Evolutionary conservation across 2,329 filamentous ascomycete genomes (phyloP), one percentile per base, ranked within the genome.

Genomic region (Neopestalotiopsis rosae): DNA sequence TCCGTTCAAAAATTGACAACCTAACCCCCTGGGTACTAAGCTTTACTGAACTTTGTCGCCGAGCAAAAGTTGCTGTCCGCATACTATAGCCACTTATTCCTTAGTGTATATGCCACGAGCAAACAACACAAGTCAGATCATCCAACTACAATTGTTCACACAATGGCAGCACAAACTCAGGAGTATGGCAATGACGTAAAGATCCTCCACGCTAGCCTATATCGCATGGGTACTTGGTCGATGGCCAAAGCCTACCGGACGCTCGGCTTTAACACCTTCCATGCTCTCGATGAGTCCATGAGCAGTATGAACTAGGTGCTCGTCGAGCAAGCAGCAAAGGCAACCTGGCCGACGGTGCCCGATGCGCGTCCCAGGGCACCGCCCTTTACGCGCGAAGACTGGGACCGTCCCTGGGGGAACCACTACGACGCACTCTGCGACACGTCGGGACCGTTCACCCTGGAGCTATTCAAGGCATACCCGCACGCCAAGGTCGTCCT

Each of bases 401-500:
- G 57, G 57, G 57, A 59, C 24, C 10, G 24, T 2, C 57, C 34
- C 17, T 59, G 57, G 57, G 28, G 57, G 69, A 65, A 67, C 68
- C 70, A 57, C 14, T 75, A 71, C 61, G 72, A 73, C 14, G 68
- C 66, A 12, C 67, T 71, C 1, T 72, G 69, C 4, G 74, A 76
- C 10, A 20, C 72, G 4, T 70, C 70, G 1, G 69, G 68, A 2
- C 67, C 71, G 5, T 75, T 74, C 42, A 65, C 70, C 2, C 34
- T 59, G 6, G 63, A 74, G 65, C 67, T 75, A 13, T 68, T 74
- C 69, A 62, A 69, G 9, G 72, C 70, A 0, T 76, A 74, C 58
- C 74, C 74, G 1, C 61, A 71, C 10, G 73, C 74, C 38, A 73
- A 71, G 30, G 72, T 76, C 6, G 73, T 75, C 9, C 30, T 75